Evolutionary conservation across 2,329 filamentous ascomycete genomes (phyloP).

Genomic region (Colletotrichum phormii): DNA sequence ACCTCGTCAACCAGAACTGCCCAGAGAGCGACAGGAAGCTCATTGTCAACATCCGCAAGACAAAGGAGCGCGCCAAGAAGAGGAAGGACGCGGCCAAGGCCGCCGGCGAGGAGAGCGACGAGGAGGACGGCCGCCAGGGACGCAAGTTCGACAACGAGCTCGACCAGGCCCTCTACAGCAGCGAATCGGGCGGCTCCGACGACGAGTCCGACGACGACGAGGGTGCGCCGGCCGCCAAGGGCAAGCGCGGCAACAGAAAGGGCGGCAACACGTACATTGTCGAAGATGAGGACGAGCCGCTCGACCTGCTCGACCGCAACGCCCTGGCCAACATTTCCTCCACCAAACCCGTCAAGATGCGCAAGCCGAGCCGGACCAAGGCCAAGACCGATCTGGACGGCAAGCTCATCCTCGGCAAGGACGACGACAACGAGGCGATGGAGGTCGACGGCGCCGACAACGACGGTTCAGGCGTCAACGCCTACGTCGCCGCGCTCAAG

Average conservation of each 20-base stretch:
- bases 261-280: slow-evolving; percentile 85
- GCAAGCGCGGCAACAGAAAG: slow-evolving; percentile 65
- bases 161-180: slow-evolving; percentile 95
- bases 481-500: slow-evolving; percentile 77
- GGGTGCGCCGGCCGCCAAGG: slow-evolving; percentile 50
- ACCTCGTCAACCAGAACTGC: slow-evolving; percentile 81
- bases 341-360: slow-evolving; percentile 80
- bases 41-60: slow-evolving; percentile 94
- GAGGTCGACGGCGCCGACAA: slow-evolving; percentile 69
- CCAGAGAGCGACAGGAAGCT: slow-evolving; percentile 91
- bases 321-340: slow-evolving; percentile 94
- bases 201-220: slow-evolving; percentile 70
- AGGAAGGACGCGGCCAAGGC: slow-evolving; percentile 79
- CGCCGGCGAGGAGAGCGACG: slow-evolving; percentile 68
- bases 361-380: slow-evolving; percentile 70
- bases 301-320: slow-evolving; percentile 90
- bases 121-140: slow-evolving; percentile 61
- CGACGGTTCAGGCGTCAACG: slow-evolving; percentile 69
- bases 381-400: slow-evolving; percentile 81
- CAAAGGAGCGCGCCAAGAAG: slow-evolving; percentile 88
- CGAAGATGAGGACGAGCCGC: slow-evolving; percentile 93
- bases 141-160: slow-evolving; percentile 90
- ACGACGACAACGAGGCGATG: slow-evolving; percentile 68
- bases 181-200: slow-evolving; percentile 71
- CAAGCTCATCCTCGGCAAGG: slow-evolving; percentile 80